Percentiles rank a stretch among this genome's conserved stretches.
These are phyloP conservation scores for Cutaneotrichosporon cutaneum DNA, from an alignment of 1,284 basidiomycete species.

Conservation along the genomic window DNA sequence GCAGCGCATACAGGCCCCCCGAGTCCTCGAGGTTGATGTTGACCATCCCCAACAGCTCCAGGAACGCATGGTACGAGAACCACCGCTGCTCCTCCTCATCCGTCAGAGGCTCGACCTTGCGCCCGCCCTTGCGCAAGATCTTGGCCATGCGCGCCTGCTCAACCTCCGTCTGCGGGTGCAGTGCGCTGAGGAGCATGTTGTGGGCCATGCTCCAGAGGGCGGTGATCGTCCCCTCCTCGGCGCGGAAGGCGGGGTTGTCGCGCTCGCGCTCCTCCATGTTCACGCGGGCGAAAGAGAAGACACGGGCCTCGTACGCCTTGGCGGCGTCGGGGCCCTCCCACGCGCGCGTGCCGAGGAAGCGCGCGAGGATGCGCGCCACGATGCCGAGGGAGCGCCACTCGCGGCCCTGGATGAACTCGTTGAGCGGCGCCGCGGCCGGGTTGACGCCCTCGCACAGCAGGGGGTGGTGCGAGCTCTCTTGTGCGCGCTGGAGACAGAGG, in stretches of 20 bases:
- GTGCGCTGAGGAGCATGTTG: slow-evolving; percentile 55
- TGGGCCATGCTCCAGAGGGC: slow-evolving; percentile 68
- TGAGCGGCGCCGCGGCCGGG: slow-evolving; percentile 62
- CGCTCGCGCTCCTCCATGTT: slow-evolving; percentile 40
- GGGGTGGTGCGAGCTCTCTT: slow-evolving; percentile 63
- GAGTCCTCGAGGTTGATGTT: slow-evolving; percentile 82
- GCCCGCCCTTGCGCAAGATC: slow-evolving; percentile 56
- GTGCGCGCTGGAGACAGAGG: slow-evolving; percentile 61
- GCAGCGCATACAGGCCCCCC: slow-evolving; percentile 79
- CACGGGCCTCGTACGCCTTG: slow-evolving; percentile 31
- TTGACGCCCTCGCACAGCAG: slow-evolving; percentile 74
- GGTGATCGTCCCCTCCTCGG: slow-evolving; percentile 31
- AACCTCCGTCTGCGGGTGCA: slow-evolving; percentile 31
- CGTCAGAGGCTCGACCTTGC: slow-evolving; percentile 56
- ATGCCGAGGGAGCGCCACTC: slow-evolving; percentile 76
- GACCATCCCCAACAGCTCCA: slow-evolving; percentile 73
- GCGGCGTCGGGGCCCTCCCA: slow-evolving; percentile 52
- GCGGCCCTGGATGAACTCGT: slow-evolving; percentile 61
- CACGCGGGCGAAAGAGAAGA: slow-evolving; percentile 48
- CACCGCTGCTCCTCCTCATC: slow-evolving; percentile 60
- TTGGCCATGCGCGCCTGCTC: slow-evolving; percentile 5
- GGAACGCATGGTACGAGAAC: slow-evolving; percentile 72
- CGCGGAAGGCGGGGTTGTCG: slow-evolving; percentile 47
- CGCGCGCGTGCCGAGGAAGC: slow-evolving; percentile 63
- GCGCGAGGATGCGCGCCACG: slow-evolving; percentile 64